Evolutionary conservation across 2,329 filamentous ascomycete genomes (phyloP).

Genomic region (Elsinoe fawcettii): DNA sequence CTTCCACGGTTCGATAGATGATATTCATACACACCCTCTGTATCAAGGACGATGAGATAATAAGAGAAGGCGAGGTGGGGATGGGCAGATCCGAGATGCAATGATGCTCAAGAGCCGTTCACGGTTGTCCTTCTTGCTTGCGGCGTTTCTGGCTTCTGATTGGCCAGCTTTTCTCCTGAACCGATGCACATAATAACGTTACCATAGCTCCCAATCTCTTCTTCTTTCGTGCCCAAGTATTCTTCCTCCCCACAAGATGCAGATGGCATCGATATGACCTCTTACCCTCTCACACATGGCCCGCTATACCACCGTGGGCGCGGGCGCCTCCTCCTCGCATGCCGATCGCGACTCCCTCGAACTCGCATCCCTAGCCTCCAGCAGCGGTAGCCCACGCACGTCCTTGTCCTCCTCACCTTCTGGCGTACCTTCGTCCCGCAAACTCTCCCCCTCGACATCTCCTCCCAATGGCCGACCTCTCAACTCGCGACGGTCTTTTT

Average conservation of each 20-base stretch:
- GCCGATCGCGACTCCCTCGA: conserved; percentile 83
- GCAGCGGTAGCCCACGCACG: conserved; percentile 58
- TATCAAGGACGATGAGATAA: too few relatives aligned
- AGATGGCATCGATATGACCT: conserved; percentile 4
- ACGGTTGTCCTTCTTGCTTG: background rate
- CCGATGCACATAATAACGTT: background rate
- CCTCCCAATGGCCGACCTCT: conserved; percentile 23
- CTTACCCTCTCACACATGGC: background rate
- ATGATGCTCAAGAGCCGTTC: background rate
- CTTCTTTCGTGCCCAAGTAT: background rate
- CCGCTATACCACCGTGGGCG: conserved; percentile 1
- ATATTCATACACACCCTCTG: too few relatives aligned
- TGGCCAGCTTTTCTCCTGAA: background rate
- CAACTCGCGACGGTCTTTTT: conserved; percentile 61
- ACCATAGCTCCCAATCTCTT: background rate
- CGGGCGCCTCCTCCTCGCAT: background rate
- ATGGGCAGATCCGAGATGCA: background rate
- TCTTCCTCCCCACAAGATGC: background rate
- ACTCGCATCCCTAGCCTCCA: conserved; percentile 87
- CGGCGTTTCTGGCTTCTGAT: background rate
- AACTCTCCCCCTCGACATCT: conserved; percentile 68
- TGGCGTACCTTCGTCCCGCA: conserved; percentile 87
- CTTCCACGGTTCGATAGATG: too few relatives aligned
- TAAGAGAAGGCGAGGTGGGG: too few relatives aligned
- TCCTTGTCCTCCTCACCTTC: conserved; percentile 67